A percentile compares a stretch with the other conserved stretches of the same genome.
Evolutionary conservation across 257 asterid species (phyloP).

Genomic region (Jacaranda mimosifolia): DNA sequence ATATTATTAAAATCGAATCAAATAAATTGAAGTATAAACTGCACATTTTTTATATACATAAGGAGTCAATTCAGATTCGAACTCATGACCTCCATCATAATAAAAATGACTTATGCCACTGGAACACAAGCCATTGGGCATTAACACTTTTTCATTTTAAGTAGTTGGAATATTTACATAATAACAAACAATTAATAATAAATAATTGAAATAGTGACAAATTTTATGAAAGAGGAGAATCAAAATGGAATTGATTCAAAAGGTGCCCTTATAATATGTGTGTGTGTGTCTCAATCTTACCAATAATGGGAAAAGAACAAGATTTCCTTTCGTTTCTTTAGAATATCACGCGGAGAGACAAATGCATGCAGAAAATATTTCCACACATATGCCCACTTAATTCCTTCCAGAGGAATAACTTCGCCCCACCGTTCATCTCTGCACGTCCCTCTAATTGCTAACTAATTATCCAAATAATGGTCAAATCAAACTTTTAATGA

Average conservation of each 20-base stretch:
- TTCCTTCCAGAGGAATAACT: constrained; percentile 39
- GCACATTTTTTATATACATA: no score
- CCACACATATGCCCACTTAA: constrained; percentile 36
- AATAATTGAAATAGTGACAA: neutral
- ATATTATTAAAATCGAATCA: no score
- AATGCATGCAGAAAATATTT: constrained; percentile 36
- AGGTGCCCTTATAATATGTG: neutral
- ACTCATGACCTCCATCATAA: no score
- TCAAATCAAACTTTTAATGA: constrained; percentile 30
- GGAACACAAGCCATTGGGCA: no score
- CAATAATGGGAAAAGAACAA: constrained; percentile 55
- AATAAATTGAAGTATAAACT: no score
- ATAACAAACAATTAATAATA: neutral
- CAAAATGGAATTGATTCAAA: constrained; percentile 35
- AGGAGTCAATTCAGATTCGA: no score
- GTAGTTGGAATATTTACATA: neutral
- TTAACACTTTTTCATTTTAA: no score
- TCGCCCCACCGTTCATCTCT: constrained; percentile 40
- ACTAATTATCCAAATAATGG: constrained; percentile 24
- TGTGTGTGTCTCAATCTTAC: constrained; percentile 35
- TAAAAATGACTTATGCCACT: no score
- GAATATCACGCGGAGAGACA: constrained; percentile 37
- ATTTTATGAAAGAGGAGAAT: neutral
- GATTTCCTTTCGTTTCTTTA: constrained; percentile 23
- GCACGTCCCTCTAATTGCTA: neutral